Base-by-base conservation (phyloP, 805 yeast species). In the Lipomyces oligophaga region DNA sequence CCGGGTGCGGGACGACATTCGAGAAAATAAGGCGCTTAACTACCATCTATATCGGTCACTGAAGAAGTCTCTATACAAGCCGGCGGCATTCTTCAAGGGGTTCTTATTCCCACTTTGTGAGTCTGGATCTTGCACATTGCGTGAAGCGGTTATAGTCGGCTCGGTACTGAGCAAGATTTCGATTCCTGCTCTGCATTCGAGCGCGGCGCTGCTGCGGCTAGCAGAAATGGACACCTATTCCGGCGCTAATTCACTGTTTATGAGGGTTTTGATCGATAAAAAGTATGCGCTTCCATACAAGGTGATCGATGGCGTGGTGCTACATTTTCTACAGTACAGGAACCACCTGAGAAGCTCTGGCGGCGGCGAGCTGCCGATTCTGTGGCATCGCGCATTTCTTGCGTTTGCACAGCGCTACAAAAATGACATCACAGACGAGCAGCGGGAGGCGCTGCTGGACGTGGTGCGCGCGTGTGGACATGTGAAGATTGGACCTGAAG, bases 341-440 rank as follows among this genome's bases (percentile, higher is more conserved):
- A 65, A 60, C 27, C 66, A 69, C 36, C 59, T 60, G 52, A 67
- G 66, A 58, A 60, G 59, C 52, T 67, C 66, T 58, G 70, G 67
- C 39, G 68, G 67, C 38, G 66, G 74, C 45, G 41, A 33, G 18
- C 74, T 93, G 63, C 97, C 98, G 5, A 85, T 93, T 15, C 90
- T 90, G 30, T 93, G 98, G 97, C 97, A 94, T 66, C 95, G 90
- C 66, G 90, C 97, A 2, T 84, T 93, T 63, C 73, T 93, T 47
- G 83, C 93, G 1, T 93, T 93, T 71, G 95, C 97, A 28, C 97
- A 89, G 70, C 77, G 96, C 55, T 93, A 93, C 65, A 93, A 90
- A 67, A 90, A 93, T 63, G 98, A 93, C 72, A 86, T 93, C 49
- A 93, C 98, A n/a, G 96, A 87, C 60, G 99, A 93, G 64, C 99